Conservation (phyloP, 2,329 filamentous ascomycete species). For the Hypoxylon sp. region DNA sequence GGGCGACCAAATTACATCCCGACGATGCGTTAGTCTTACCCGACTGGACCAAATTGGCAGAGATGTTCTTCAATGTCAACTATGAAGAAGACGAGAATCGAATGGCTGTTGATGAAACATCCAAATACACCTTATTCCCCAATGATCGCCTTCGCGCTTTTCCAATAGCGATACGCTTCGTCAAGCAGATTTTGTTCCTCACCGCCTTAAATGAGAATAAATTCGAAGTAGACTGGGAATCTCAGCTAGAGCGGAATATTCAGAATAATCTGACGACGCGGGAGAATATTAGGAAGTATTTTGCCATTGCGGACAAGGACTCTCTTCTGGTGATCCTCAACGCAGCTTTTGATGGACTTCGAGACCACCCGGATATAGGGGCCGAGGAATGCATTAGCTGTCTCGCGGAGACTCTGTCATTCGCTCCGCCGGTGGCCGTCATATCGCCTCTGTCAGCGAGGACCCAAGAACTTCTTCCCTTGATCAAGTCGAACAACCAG, state of each 20-base stretch:
- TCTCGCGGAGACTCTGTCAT: constrained; percentile 51
- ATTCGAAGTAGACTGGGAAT: constrained; percentile 86
- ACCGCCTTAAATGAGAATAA: constrained; percentile 65
- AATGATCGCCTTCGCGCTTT: constrained; percentile 70
- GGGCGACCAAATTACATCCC: constrained; percentile 54
- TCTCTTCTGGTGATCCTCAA: constrained; percentile 63
- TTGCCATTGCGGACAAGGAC: constrained; percentile 60
- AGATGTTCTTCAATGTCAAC: constrained; percentile 62
- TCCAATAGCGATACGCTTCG: constrained; percentile 78
- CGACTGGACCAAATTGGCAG: constrained; percentile 67
- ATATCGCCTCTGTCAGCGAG: constrained; percentile 59
- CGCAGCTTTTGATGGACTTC: constrained; percentile 71
- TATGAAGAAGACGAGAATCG: constrained; percentile 49
- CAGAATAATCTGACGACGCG: constrained; percentile 78
- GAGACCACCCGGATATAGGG: constrained; percentile 59
- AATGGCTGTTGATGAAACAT: constrained; percentile 60
- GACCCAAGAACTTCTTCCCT: constrained; percentile 67
- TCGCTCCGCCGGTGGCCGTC: constrained; percentile 53
- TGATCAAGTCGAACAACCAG: constrained; percentile 80
- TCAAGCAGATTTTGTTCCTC: constrained; percentile 68
- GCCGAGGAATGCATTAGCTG: constrained; percentile 52
- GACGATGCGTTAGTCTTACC: constrained; percentile 60
- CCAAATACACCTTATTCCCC: constrained; percentile 57
- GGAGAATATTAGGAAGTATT: constrained; percentile 68
- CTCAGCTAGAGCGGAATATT: constrained; percentile 80